Conservation (phyloP, 2,329 filamentous ascomycete genomes). For the Zasmidium cellare region DNA sequence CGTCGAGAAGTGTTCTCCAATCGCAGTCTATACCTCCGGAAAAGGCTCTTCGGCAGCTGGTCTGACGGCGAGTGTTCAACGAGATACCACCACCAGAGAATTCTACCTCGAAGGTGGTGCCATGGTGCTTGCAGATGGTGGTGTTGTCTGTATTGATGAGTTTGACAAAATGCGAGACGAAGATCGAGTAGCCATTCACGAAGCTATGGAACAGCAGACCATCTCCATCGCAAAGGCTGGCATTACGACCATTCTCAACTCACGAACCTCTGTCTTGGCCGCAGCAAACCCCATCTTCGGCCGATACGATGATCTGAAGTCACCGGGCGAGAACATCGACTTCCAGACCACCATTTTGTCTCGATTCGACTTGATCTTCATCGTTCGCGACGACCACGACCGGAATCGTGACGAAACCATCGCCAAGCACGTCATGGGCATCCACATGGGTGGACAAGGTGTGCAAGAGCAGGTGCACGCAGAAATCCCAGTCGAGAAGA, state of each 20-base stretch:
- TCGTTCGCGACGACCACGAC: slow-evolving; percentile 93
- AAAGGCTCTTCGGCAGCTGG: slow-evolving; percentile 97
- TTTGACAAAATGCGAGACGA: slow-evolving; percentile 99
- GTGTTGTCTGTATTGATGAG: slow-evolving; percentile 97
- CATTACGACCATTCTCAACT: slow-evolving; percentile 97
- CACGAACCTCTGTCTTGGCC: slow-evolving; percentile 88
- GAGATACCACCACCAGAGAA: slow-evolving; percentile 86
- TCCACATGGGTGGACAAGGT: slow-evolving; percentile 89
- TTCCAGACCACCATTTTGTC: slow-evolving; percentile 98
- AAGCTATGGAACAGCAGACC: slow-evolving; percentile 99
- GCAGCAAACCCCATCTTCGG: slow-evolving; percentile 98
- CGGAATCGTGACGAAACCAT: slow-evolving; percentile 87
- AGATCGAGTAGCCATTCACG: slow-evolving; percentile 95
- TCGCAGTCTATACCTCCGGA: slow-evolving; percentile 97
- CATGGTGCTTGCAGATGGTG: slow-evolving; percentile 96
- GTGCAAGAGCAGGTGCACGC: slow-evolving; percentile 84
- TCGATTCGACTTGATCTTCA: slow-evolving; percentile 99
- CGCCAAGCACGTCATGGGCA: slow-evolving; percentile 93
- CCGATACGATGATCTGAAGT: slow-evolving; percentile 96
- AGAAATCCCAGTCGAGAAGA: slow-evolving; percentile 92
- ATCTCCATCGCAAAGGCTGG: slow-evolving; percentile 98
- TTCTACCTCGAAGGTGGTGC: slow-evolving; percentile 98
- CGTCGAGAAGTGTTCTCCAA: slow-evolving; percentile 92
- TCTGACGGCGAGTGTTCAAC: slow-evolving; percentile 94
- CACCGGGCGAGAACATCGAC: slow-evolving; percentile 96